Percentiles rank a stretch among this genome's conserved stretches.
phyloP scores from a whole-genome alignment of 176 grass and related monocot genomes.

The Bolboschoenus planiculmis region DNA sequence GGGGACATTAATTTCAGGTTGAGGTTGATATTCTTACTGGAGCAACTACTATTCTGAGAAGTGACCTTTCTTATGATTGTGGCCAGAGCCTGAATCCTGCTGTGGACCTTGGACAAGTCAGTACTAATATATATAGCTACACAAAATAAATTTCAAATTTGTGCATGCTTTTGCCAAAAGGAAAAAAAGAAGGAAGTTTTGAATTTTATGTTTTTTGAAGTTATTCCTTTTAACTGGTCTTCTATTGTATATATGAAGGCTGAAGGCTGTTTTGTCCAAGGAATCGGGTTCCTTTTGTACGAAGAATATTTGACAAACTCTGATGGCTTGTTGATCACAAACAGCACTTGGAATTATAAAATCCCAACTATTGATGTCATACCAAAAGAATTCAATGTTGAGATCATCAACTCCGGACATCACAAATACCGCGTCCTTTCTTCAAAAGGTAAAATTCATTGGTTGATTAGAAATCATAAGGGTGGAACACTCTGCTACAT shows the following conservation, averaged over 20 bases:
- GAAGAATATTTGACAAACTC: slow-evolving; percentile 39
- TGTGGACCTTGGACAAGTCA: slow-evolving; percentile 41
- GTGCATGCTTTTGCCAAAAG: neutral
- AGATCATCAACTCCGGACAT: slow-evolving; percentile 45
- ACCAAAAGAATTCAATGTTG: slow-evolving; percentile 53
- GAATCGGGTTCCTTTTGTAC: slow-evolving; percentile 55
- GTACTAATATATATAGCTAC: neutral
- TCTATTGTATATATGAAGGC: slow-evolving; percentile 14
- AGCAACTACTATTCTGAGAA: slow-evolving; percentile 32
- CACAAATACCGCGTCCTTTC: slow-evolving; percentile 58
- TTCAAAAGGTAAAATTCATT: slow-evolving; percentile 47
- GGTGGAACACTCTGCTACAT: neutral
- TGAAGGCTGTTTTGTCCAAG: slow-evolving; percentile 57
- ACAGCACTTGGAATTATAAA: slow-evolving; percentile 62
- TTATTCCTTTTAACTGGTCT: neutral
- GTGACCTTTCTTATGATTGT: too few relatives aligned
- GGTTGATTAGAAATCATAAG: neutral
- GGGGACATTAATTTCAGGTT: slow-evolving; percentile 8
- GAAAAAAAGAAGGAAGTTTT: too few relatives aligned
- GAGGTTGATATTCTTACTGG: slow-evolving; percentile 39
- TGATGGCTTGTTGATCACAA: slow-evolving; percentile 38
- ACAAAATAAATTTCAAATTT: neutral
- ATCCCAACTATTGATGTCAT: slow-evolving; percentile 59
- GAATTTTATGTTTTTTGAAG: neutral
- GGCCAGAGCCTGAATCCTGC: too few relatives aligned